phyloP scores from a whole-genome alignment of 2,329 filamentous ascomycete genomes.

The Ophiosphaerella narmari region DNA sequence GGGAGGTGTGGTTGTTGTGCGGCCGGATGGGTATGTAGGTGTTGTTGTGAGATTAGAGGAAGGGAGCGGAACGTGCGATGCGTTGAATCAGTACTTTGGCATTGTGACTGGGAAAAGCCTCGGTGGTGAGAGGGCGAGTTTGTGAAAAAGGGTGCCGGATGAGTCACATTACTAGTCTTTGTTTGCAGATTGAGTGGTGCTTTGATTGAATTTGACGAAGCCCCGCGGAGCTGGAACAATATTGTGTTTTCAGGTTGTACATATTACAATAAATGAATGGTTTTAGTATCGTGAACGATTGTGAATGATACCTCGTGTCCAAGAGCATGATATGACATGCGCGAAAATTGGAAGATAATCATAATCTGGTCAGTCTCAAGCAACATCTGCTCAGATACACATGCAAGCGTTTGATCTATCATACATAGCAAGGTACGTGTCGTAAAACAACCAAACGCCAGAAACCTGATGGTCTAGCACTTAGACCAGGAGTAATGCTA shows the following conservation, averaged over 20 bases:
- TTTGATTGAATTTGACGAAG: too few relatives aligned
- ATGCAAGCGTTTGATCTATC: too few relatives aligned
- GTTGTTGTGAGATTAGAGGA: constrained; percentile 74
- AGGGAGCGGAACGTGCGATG: constrained; percentile 78
- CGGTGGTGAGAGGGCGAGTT: constrained; percentile 43
- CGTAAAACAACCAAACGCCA: background rate
- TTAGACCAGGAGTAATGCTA: constrained; percentile 7
- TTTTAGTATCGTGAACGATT: too few relatives aligned
- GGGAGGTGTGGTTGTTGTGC: constrained; percentile 80
- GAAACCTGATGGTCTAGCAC: constrained; percentile 6
- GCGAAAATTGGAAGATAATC: too few relatives aligned
- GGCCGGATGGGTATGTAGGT: constrained; percentile 87
- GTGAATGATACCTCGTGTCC: too few relatives aligned
- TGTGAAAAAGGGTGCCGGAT: constrained; percentile 15
- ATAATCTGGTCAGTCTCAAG: too few relatives aligned
- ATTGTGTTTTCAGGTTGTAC: background rate
- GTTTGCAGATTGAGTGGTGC: background rate
- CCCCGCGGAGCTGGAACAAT: background rate
- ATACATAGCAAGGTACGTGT: background rate
- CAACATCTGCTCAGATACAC: too few relatives aligned
- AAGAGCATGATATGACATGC: too few relatives aligned
- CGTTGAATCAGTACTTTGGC: constrained; percentile 82
- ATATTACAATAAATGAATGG: too few relatives aligned
- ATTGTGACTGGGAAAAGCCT: constrained; percentile 69
- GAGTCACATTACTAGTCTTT: background rate